These are phyloP conservation scores for Aureobasidium sp. DNA, from an alignment of 2,329 filamentous ascomycete species.

Conservation along the genomic window DNA sequence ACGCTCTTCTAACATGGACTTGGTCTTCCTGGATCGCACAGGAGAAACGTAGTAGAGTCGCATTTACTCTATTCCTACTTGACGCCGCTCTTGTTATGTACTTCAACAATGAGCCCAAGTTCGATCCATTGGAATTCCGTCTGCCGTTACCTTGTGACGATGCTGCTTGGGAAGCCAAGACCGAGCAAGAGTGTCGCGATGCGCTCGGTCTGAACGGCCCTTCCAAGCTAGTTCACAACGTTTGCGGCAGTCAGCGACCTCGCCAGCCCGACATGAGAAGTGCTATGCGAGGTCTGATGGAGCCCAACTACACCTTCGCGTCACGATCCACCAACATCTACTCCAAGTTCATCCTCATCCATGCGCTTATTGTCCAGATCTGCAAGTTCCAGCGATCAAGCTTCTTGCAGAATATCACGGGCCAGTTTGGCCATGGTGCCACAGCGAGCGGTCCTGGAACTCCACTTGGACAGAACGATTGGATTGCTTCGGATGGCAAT, in stretches of 20 bases:
- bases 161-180: conserved; percentile 61
- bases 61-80: conserved; percentile 56
- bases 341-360: conserved; percentile 65
- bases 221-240: conserved; percentile 48
- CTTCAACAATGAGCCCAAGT: conserved; percentile 58
- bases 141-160: conserved; percentile 66
- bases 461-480: conserved; percentile 51
- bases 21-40: conserved; percentile 63
- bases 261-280: conserved; percentile 58
- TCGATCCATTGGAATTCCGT: conserved; percentile 55
- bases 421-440: conserved; percentile 13
- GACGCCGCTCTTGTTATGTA: conserved; percentile 60
- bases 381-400: conserved; percentile 40
- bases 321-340: conserved; percentile 61
- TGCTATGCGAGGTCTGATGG: conserved; percentile 53
- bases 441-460: conserved; percentile 41
- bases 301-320: conserved; percentile 50
- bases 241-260: conserved; percentile 52
- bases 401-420: conserved; percentile 13
- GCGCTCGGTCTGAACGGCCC: conserved; percentile 56
- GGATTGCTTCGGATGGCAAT: conserved; percentile 39
- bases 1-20: conserved; percentile 48
- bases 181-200: conserved; percentile 50
- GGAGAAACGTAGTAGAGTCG: conserved; percentile 56
- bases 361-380: conserved; percentile 57